These are phyloP conservation scores for Onygenales sp. DNA, from an alignment of 2,329 filamentous ascomycete species.

Conservation along the genomic window DNA sequence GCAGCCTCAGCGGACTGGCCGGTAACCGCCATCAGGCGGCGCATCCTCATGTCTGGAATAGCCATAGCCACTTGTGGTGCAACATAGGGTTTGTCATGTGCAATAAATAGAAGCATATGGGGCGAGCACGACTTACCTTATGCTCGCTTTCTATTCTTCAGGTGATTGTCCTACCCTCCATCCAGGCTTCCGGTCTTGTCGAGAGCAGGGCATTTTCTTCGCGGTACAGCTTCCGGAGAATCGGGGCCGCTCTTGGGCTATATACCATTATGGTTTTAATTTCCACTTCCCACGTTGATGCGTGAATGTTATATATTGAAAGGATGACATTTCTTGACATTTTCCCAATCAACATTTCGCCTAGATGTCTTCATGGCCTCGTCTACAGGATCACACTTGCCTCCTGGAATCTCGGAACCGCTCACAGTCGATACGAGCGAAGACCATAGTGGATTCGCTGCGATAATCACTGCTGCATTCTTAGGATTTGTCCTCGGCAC, in stretches of 20 bases:
- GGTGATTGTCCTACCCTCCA: neutral
- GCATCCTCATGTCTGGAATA: neutral
- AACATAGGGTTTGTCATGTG: neutral
- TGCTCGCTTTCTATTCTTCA: neutral
- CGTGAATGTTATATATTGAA: neutral
- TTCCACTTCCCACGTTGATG: neutral
- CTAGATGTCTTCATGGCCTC: constrained; percentile 1
- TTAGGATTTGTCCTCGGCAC: constrained; percentile 31
- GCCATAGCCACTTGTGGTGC: neutral
- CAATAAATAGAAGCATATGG: neutral
- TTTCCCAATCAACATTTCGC: neutral
- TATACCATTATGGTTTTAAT: neutral
- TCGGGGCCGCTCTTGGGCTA: neutral
- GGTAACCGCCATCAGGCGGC: no score
- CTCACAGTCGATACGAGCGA: constrained; percentile 26
- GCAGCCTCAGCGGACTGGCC: neutral
- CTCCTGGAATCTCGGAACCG: constrained; percentile 20
- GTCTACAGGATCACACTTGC: constrained; percentile 7
- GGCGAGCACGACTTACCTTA: neutral
- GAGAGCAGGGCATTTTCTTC: neutral
- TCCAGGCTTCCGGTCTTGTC: neutral
- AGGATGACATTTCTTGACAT: neutral
- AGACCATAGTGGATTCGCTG: constrained; percentile 33
- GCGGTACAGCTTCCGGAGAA: neutral
- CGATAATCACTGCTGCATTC: constrained; percentile 30